phyloP scores from a whole-genome alignment of 805 yeast genomes.

The Middelhovenomyces tepae region DNA sequence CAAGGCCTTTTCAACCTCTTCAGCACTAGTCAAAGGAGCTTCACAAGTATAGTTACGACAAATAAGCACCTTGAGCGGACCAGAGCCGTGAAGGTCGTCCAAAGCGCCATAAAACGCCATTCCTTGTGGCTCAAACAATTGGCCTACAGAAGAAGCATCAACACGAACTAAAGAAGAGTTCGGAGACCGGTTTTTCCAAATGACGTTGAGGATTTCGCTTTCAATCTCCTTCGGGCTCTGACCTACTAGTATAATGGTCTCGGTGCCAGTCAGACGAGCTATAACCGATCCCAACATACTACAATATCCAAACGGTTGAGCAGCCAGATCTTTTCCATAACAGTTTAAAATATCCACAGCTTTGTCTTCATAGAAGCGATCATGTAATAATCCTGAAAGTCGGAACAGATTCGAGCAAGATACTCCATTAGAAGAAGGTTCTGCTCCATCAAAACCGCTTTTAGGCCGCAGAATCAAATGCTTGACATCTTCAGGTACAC shows the following conservation, averaged over 20 bases:
- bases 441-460: slow-evolving; percentile 28
- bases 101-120: slow-evolving; percentile 9
- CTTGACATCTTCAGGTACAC: slow-evolving; percentile 11
- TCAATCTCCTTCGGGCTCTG: slow-evolving; percentile 1
- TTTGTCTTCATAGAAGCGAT: slow-evolving; percentile 5
- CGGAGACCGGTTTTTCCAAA: slow-evolving; percentile 5
- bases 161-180: slow-evolving; percentile 12
- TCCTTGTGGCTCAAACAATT: slow-evolving; percentile 7
- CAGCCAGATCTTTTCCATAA: slow-evolving; percentile 16
- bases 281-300: slow-evolving; percentile 16
- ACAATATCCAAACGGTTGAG: slow-evolving; percentile 21
- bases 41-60: slow-evolving; percentile 5
- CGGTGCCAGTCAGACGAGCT: slow-evolving; percentile 11
- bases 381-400: slow-evolving; percentile 14
- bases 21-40: not conserved
- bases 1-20: not conserved
- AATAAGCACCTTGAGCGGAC: slow-evolving; percentile 4
- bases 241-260: slow-evolving; percentile 13
- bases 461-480: slow-evolving; percentile 28
- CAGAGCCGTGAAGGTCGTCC: slow-evolving; percentile 7
- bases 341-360: slow-evolving; percentile 14
- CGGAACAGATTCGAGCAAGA: slow-evolving; percentile 25
- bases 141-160: slow-evolving; percentile 11
- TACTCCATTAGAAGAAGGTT: slow-evolving; percentile 31
- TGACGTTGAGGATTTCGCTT: slow-evolving; percentile 3